These are phyloP conservation scores for Daldinia childiae DNA, from an alignment of 495 filamentous ascomycete species.

Conservation along the genomic window DNA sequence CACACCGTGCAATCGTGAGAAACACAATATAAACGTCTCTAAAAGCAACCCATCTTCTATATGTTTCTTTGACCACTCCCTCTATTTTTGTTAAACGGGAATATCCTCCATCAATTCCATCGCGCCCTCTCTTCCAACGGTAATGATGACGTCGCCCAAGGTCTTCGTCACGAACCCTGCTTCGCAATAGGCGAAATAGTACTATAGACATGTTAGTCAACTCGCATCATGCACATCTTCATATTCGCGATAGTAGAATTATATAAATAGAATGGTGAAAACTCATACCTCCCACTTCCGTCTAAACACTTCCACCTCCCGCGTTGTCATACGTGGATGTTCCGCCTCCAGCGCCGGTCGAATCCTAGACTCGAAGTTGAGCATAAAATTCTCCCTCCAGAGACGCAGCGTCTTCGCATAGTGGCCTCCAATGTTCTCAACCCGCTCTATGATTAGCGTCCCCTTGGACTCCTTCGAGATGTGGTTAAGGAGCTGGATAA, in stretches of 20 bases:
- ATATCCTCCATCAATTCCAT: constrained; percentile 73
- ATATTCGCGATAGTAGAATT: too few relatives aligned
- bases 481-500: constrained; percentile 67
- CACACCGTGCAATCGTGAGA: neutral
- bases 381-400: constrained; percentile 71
- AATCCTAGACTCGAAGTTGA: constrained; percentile 67
- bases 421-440: constrained; percentile 75
- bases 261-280: neutral
- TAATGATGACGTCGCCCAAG: constrained; percentile 74
- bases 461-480: constrained; percentile 66
- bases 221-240: neutral
- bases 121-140: constrained; percentile 70
- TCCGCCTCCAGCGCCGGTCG: constrained; percentile 61
- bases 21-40: neutral
- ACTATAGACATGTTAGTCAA: constrained; percentile 50
- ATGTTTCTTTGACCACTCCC: neutral
- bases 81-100: constrained; percentile 55
- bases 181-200: constrained; percentile 79
- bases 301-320: constrained; percentile 69
- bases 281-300: constrained; percentile 70
- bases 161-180: constrained; percentile 76
- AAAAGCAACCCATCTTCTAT: neutral
- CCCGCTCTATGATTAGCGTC: constrained; percentile 66
- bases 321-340: constrained; percentile 63
- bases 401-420: constrained; percentile 74